A percentile compares a stretch with the other conserved stretches of the same genome.
These are phyloP conservation scores for Paracoccidioides brasiliensis DNA, from an alignment of 2,329 filamentous ascomycete species.

Conservation along the genomic window DNA sequence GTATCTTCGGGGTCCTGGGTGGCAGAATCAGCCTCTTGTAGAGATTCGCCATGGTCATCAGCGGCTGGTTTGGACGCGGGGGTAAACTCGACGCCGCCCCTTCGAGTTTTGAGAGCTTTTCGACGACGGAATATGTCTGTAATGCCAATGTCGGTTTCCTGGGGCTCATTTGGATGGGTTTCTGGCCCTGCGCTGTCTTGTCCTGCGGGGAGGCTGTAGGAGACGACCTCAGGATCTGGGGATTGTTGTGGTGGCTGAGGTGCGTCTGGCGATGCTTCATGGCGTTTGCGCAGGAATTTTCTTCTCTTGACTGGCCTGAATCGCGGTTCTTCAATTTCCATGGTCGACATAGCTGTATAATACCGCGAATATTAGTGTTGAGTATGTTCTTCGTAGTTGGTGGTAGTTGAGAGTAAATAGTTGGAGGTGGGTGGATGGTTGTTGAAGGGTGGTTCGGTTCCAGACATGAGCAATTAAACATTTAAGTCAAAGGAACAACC, in stretches of 20 bases:
- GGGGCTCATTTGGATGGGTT: neutral
- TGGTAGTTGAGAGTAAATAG: neutral
- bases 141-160: conserved; percentile 12
- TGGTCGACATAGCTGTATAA: neutral
- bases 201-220: neutral
- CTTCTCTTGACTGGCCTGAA: conserved; percentile 39
- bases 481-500: neutral
- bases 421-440: neutral
- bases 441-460: neutral
- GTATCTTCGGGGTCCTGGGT: conserved; percentile 24
- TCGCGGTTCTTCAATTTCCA: conserved; percentile 19
- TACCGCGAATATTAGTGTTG: neutral
- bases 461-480: neutral
- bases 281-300: conserved; percentile 38
- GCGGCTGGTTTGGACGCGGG: conserved; percentile 17
- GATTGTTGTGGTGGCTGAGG: neutral
- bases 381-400: neutral
- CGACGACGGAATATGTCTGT: conserved; percentile 27
- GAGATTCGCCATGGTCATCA: conserved; percentile 9
- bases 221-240: neutral
- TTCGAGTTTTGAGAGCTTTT: conserved; percentile 25
- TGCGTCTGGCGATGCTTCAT: conserved; percentile 12
- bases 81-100: conserved; percentile 36
- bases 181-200: conserved; percentile 2
- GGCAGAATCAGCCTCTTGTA: conserved; percentile 16